Percentiles rank a stretch among this genome's conserved stretches.
Evolutionary conservation across 441 rosid genomes (phyloP).

Genomic region (Euphorbia schlechtendalii): DNA sequence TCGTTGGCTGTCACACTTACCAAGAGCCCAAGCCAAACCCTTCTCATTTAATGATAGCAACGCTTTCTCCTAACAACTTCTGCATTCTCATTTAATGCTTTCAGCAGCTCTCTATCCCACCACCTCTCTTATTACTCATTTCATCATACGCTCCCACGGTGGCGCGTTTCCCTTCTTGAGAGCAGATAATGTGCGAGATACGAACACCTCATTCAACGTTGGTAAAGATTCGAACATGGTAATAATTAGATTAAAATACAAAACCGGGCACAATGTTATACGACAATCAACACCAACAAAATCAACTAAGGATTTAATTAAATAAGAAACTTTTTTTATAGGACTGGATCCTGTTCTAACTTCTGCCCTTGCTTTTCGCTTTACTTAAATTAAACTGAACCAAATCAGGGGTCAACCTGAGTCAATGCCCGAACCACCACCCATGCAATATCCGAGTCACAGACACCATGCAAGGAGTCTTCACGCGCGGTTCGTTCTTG

Average conservation of each 20-base stretch:
- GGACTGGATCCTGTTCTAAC: no score
- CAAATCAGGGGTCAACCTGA: constrained; percentile 44
- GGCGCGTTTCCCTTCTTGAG: constrained; percentile 18
- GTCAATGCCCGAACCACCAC: constrained; percentile 99
- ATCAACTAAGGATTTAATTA: no score
- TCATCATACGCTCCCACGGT: neutral
- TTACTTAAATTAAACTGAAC: constrained; percentile 14
- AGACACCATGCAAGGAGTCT: constrained; percentile 25
- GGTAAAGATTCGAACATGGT: no score
- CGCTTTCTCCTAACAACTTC: constrained; percentile 30
- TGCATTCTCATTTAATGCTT: constrained; percentile 36
- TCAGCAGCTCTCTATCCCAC: no score
- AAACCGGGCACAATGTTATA: no score
- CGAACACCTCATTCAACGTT: no score
- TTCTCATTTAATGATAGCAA: constrained; percentile 32
- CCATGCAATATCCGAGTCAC: constrained; percentile 27
- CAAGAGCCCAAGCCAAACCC: constrained; percentile 19
- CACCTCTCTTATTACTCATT: no score
- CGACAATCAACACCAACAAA: no score
- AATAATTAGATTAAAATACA: neutral
- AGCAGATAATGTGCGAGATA: no score
- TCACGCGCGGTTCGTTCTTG: constrained; percentile 99
- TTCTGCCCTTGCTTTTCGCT: no score
- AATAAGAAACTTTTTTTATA: no score
- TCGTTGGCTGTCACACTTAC: constrained; percentile 14